Evolutionary conservation across 2,329 filamentous ascomycete genomes (phyloP).

Genomic region (Myriosclerotinia curreyana): DNA sequence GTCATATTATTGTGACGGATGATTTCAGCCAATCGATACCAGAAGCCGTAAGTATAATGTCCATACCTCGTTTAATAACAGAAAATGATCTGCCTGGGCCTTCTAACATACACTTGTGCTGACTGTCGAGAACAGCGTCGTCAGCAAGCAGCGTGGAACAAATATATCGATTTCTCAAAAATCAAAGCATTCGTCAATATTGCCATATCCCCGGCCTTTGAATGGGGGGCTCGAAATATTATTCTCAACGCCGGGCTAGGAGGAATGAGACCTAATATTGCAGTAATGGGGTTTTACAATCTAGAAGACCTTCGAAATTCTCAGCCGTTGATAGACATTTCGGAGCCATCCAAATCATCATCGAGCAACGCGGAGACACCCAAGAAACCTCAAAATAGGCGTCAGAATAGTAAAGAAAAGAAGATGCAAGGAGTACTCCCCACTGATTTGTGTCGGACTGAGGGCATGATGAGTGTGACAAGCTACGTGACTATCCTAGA

Average conservation of each 20-base stretch:
- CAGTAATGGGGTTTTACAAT: conserved; percentile 76
- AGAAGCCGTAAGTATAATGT: conserved; percentile 53
- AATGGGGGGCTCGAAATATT: conserved; percentile 81
- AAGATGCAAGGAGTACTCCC: conserved; percentile 59
- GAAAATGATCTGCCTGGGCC: background rate
- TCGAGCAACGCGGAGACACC: conserved; percentile 26
- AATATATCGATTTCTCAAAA: conserved; percentile 79
- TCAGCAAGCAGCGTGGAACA: conserved; percentile 76
- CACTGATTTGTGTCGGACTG: conserved; percentile 66
- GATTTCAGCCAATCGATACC: conserved; percentile 77
- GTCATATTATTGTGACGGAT: conserved; percentile 82
- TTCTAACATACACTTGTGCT: background rate
- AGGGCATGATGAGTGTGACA: conserved; percentile 64
- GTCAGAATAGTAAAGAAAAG: conserved; percentile 54
- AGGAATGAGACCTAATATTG: conserved; percentile 87
- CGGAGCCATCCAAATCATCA: conserved; percentile 45
- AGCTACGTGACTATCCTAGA: conserved; percentile 82
- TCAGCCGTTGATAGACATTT: conserved; percentile 54
- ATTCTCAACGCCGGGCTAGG: conserved; percentile 78
- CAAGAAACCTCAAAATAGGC: conserved; percentile 36
- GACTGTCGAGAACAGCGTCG: conserved; percentile 46
- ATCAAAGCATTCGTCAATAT: conserved; percentile 91
- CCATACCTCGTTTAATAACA: background rate
- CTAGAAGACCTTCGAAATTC: conserved; percentile 70
- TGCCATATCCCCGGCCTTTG: conserved; percentile 75